Evolutionary conservation across 2,329 filamentous ascomycete genomes (phyloP), one percentile per base, ranked within the genome.

Genomic region (Ophiostoma ips): DNA sequence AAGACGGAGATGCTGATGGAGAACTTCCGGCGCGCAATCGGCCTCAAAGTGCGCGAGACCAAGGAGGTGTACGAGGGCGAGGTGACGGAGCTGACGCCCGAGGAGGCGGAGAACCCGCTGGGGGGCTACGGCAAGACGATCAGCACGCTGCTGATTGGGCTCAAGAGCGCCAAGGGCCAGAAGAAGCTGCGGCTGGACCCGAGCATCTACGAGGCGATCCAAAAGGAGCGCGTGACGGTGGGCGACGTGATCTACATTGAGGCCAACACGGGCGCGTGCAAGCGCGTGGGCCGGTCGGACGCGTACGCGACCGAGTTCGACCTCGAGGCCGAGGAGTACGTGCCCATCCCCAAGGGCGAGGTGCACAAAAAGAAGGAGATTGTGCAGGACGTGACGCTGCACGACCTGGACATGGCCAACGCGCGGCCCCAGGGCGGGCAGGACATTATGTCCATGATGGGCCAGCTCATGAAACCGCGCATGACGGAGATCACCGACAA

Each of bases 371-470:
- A 95, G 80, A 98, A 98, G 74, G 92, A 98, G 69, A 94, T 98
- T 59, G 92, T 98, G 34, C 92, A 98, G 66, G 92, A 98, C 62
- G 92, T 98, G 55, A 95, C 92, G 43, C 76, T 98, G 56, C 92
- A 98, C 66, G 92, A 98, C 63, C 73, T 98, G 51, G 92, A 98
- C 62, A 84, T 96, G 55, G 92, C 92, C 56, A 98, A 98, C 62
- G 85, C 92, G 13, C 76, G 90, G 60, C 92, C 92, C 5, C 88
- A 96, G 71, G 92, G 92, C 49, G 92, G 92, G 41, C 92, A 98
- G 72, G 92, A 98, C 66, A 94, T 98, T 58, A 96, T 98, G 89
- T 95, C 89, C 71, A 96, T 98, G 92, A 96, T 98, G 90, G 92
- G 92, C 60, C 92, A 98, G 68, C 71, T 98, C 62, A 95, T 96